A percentile compares a stretch with the other conserved stretches of the same genome.
Conservation (phyloP, 2,329 filamentous ascomycete species). For the Fusarium pseudoanthophilum region DNA sequence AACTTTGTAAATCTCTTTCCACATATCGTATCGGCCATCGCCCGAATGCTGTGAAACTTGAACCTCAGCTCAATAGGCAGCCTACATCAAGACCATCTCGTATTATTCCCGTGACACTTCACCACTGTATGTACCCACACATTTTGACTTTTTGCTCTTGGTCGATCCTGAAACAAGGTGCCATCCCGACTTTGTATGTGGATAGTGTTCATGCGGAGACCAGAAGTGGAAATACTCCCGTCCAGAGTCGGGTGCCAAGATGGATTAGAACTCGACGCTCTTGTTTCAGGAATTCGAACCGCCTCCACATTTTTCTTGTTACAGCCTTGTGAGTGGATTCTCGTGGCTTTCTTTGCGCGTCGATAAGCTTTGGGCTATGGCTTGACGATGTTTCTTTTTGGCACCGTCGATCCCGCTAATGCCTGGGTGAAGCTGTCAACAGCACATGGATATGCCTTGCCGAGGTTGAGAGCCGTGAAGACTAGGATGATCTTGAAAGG, state of each 20-base stretch:
- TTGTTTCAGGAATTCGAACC: constrained; percentile 14
- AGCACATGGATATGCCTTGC: background rate
- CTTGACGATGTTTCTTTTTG: background rate
- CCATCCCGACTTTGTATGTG: constrained; percentile 27
- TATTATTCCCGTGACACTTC: constrained; percentile 4
- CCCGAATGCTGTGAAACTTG: constrained; percentile 33
- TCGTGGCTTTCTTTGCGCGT: background rate
- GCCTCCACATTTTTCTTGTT: constrained; percentile 22
- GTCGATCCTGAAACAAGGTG: constrained; percentile 22
- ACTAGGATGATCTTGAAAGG: background rate
- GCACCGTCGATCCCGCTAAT: constrained; percentile 3
- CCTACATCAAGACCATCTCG: constrained; percentile 16
- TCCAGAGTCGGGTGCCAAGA: background rate
- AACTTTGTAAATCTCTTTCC: constrained; percentile 1
- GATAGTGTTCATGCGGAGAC: constrained; percentile 18
- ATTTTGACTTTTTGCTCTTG: background rate
- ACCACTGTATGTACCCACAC: background rate
- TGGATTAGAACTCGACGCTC: constrained; percentile 11
- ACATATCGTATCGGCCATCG: constrained; percentile 32
- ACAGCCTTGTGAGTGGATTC: constrained; percentile 34
- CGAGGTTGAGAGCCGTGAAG: background rate
- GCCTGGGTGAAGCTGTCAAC: background rate
- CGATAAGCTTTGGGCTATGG: constrained; percentile 10
- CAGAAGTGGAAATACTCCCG: constrained; percentile 30
- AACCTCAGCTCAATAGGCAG: constrained; percentile 7